phyloP scores from a whole-genome alignment of 139 green algal genomes.

The Coelastrella sp. region DNA sequence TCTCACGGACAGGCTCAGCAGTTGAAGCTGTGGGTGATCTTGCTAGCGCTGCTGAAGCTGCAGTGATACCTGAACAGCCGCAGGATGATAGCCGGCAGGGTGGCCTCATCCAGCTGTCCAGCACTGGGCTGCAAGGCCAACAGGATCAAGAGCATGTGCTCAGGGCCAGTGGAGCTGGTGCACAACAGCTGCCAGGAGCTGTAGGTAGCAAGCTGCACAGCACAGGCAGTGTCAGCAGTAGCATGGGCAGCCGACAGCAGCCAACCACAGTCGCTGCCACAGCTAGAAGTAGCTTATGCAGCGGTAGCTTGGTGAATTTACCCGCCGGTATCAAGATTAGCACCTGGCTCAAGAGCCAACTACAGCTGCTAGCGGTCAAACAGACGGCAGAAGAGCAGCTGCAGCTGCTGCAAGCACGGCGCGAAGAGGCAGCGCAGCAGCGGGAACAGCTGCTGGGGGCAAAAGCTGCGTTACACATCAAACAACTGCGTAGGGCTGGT shows the following conservation, averaged over 20 bases:
- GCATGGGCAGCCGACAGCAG: neutral
- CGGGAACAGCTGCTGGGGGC: neutral
- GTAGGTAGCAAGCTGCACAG: no score
- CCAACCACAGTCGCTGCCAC: neutral
- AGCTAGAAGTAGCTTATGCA: neutral
- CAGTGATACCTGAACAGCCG: neutral
- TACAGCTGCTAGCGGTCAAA: neutral
- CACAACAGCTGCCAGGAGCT: no score
- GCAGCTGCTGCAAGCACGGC: neutral
- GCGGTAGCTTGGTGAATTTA: neutral
- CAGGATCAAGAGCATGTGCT: no score
- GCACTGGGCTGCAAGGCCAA: no score
- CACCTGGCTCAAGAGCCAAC: neutral
- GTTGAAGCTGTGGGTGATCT: neutral
- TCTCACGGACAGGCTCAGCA: neutral
- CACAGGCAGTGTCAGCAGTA: no score
- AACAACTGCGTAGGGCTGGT: constrained; percentile 13
- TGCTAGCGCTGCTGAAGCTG: neutral
- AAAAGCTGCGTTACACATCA: constrained; percentile 27
- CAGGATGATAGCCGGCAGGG: no score
- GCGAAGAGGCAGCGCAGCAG: neutral
- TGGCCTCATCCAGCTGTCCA: no score
- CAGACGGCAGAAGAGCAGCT: neutral
- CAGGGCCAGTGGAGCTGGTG: no score
- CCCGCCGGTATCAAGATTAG: neutral